Conservation (phyloP, 352 stramenopile species). For the Phytophthora idaei region DNA sequence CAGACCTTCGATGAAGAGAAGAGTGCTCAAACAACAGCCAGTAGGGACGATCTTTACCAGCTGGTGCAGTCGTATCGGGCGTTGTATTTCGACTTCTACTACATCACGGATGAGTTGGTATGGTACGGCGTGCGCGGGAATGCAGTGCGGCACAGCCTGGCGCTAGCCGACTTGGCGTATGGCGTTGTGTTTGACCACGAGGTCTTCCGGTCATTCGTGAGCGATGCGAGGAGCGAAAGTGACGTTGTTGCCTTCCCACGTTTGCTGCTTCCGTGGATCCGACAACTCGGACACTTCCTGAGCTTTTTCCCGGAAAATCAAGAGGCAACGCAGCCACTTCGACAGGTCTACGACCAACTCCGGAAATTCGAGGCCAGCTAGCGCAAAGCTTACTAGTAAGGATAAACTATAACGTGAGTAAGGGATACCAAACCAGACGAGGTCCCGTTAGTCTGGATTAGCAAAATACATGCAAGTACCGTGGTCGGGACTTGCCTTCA, state of each 20-base stretch:
- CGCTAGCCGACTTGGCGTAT: constrained; percentile 83
- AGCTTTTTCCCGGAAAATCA: constrained; percentile 90
- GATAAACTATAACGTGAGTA: constrained; percentile 16
- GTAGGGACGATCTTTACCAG: constrained; percentile 59
- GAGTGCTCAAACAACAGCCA: constrained; percentile 17
- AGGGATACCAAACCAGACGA: no score
- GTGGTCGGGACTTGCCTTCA: no score
- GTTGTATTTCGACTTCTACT: constrained; percentile 92
- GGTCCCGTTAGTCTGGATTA: no score
- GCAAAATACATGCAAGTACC: no score
- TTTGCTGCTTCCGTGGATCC: constrained; percentile 84
- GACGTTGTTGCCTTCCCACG: constrained; percentile 54
- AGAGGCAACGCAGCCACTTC: constrained; percentile 76
- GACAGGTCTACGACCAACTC: constrained; percentile 82
- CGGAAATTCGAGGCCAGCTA: constrained; percentile 68
- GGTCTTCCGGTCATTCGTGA: constrained; percentile 76
- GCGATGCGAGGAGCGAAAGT: constrained; percentile 22
- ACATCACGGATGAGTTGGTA: constrained; percentile 90
- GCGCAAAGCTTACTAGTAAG: constrained; percentile 2
- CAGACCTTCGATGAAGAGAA: constrained; percentile 48
- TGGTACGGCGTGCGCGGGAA: constrained; percentile 89
- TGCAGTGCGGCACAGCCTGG: constrained; percentile 80
- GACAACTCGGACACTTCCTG: constrained; percentile 86
- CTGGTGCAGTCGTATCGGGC: constrained; percentile 81
- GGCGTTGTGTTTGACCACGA: constrained; percentile 88